These are phyloP conservation scores for Centella asiatica DNA, from an alignment of 129 eudicot species.

Conservation along the genomic window DNA sequence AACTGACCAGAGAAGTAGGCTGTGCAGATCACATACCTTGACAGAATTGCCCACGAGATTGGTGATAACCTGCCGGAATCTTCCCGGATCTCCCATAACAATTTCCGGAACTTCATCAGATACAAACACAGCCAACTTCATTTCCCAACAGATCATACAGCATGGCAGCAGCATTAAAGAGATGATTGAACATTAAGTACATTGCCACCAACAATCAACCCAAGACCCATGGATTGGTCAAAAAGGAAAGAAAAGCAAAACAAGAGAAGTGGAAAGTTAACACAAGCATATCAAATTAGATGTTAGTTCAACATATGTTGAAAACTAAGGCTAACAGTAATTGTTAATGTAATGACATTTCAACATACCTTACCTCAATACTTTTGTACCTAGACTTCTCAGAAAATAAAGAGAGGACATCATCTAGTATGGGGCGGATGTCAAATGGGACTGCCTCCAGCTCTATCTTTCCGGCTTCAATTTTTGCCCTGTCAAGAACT, in stretches of 20 bases:
- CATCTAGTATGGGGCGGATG: conserved; percentile 65
- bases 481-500: conserved; percentile 81
- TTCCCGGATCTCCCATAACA: conserved; percentile 80
- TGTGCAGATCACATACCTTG: conserved; percentile 43
- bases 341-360: background rate
- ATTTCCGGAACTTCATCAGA: conserved; percentile 80
- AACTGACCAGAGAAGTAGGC: background rate
- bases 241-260: background rate
- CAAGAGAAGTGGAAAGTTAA: background rate
- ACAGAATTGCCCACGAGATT: conserved; percentile 87
- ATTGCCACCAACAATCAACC: background rate
- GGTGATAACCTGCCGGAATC: conserved; percentile 80
- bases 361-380: conserved; percentile 45
- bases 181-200: background rate
- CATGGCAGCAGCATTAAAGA: background rate
- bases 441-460: conserved; percentile 70
- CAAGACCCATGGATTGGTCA: background rate
- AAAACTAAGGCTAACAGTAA: background rate
- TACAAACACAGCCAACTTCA: conserved; percentile 72
- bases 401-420: conserved; percentile 78
- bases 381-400: conserved; percentile 74
- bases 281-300: background rate
- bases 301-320: background rate
- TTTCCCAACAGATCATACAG: conserved; percentile 14
- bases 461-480: conserved; percentile 86